phyloP scores from a whole-genome alignment of 305 asterid species.

The Solanum aculeatissimum region DNA sequence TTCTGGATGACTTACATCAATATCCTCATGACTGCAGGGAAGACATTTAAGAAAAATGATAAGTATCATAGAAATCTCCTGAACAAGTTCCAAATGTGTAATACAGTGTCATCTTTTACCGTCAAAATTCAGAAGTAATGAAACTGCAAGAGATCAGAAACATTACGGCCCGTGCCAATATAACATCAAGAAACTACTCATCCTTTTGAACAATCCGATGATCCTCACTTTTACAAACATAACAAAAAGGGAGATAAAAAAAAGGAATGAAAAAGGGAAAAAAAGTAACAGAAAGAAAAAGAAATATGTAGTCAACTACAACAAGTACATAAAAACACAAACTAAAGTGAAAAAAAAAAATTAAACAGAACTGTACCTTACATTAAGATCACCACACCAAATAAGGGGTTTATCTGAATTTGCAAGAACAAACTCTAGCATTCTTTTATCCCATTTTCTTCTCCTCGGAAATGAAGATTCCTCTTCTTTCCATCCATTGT shows the following conservation, averaged over 20 bases:
- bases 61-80: not conserved
- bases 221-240: not conserved
- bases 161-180: not conserved
- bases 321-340: not conserved
- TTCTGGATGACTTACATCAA: constrained; percentile 96
- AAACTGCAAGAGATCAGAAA: not conserved
- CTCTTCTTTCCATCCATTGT: constrained; percentile 97
- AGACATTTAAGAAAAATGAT: not conserved
- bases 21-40: constrained; percentile 71
- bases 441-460: constrained; percentile 97
- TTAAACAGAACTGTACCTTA: constrained; percentile 44
- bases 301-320: not conserved
- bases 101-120: not conserved
- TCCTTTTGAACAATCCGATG: not conserved
- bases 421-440: constrained; percentile 59
- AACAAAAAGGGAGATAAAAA: not conserved
- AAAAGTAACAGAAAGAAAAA: not conserved
- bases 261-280: not conserved
- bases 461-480: constrained; percentile 83
- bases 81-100: not conserved
- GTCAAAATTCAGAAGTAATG: not conserved
- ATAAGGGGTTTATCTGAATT: constrained; percentile 79
- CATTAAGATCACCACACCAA: constrained; percentile 98
- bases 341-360: not conserved
- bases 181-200: not conserved